A percentile compares a stretch with the other conserved stretches of the same genome.
Evolutionary conservation across 2,329 filamentous ascomycete genomes (phyloP).

Genomic region (Aphanoascus verrucosus): DNA sequence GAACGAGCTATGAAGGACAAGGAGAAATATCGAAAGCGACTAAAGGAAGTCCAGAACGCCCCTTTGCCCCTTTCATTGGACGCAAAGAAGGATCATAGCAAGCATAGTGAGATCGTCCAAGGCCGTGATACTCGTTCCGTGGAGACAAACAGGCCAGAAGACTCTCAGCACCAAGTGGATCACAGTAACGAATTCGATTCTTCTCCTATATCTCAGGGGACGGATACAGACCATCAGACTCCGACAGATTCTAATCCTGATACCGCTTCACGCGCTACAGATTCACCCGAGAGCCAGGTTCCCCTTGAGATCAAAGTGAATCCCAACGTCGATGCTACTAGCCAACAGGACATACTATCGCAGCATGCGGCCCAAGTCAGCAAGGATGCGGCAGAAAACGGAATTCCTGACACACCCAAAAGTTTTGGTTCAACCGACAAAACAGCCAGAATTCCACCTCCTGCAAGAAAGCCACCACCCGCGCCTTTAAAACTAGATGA

Average conservation of each 20-base stretch:
- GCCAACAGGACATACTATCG: background rate
- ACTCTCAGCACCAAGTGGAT: background rate
- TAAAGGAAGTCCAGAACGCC: constrained; percentile 57
- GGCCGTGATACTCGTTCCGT: background rate
- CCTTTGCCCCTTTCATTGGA: constrained; percentile 10
- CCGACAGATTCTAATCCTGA: background rate
- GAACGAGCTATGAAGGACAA: constrained; percentile 88
- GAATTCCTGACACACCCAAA: background rate
- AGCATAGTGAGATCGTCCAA: background rate
- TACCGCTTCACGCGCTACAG: background rate
- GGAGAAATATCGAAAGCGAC: constrained; percentile 79
- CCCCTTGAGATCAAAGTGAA: background rate
- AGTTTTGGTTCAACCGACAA: constrained; percentile 10
- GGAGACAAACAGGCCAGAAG: background rate
- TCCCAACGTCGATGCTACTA: background rate
- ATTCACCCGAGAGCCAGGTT: background rate
- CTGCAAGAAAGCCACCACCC: constrained; percentile 70
- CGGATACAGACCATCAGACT: background rate
- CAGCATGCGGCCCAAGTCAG: background rate
- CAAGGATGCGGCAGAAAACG: background rate
- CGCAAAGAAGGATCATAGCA: background rate
- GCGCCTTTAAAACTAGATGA: constrained; percentile 65
- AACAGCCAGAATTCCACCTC: constrained; percentile 42
- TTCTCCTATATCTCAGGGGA: background rate
- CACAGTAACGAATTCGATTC: background rate